Evolutionary conservation across 164 flowering plant genomes (phyloP), one percentile per base, ranked within the genome.

Genomic region (Magnolia kwangsiensis): DNA sequence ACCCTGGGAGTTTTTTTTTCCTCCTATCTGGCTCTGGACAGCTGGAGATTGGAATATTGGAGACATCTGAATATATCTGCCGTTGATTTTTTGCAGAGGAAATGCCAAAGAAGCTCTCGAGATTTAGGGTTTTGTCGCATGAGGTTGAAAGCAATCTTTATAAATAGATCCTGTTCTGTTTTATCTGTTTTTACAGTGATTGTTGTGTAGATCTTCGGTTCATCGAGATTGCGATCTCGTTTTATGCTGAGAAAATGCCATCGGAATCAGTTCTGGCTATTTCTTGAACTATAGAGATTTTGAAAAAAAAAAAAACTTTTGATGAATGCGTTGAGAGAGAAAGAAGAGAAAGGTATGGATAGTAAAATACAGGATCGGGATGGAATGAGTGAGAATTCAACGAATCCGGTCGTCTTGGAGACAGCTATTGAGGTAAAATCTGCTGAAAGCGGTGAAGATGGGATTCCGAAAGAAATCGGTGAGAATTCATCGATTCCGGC

Each of bases 401-500:
- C 51, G 50, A 51, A 11, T 67, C 29, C 70, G 8, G 76, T 16
- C 9, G 58, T 27, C 2, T 51, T 45, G 18, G 71, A 73, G 11
- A 27, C 75, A 19, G 75, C 19, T 31, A 55, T 55, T 55, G 61
- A 55, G 18, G 61, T 55, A 19, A 68, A 37, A 31, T 68, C 71
- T 8, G 71, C 6, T 4, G 19, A 14, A 29, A 29, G 20, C 13
- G 29, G 20, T 31, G 16, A 55, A 55, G 61, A 55, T 55, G 61
- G 13, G 61, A 19, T 55, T 55, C 61, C 61, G 61, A 55, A 55
- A 55, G 61, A 55, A 16, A 67, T 51, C 63, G 51, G 20, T 68
- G 75, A 73, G 45, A 21, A 20, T 61, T 68, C 72, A 27, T 37
- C 73, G 20, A 74, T 16, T 68, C 20, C 67, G 24, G 68, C 11